Percentiles rank a stretch among this genome's conserved stretches.
These are phyloP conservation scores for Hymenoscyphus occultus DNA, from an alignment of 2,329 filamentous ascomycete species.

Conservation along the genomic window DNA sequence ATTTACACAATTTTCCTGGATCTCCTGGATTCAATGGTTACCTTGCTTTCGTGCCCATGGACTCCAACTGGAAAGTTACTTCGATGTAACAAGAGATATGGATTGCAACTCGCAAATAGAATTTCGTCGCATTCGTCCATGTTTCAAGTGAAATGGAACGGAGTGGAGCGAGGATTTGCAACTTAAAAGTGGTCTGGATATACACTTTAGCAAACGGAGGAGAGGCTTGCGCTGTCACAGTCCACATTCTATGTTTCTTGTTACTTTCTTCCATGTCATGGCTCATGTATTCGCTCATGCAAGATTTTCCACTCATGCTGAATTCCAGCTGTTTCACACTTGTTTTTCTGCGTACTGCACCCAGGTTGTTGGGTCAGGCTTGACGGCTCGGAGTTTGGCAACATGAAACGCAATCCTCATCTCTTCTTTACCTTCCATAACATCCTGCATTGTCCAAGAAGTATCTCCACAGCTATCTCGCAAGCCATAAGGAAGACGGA, in stretches of 20 bases:
- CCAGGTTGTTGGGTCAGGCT: not conserved
- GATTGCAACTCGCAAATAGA: not conserved
- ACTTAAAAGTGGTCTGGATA: not conserved
- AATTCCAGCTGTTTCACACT: not conserved
- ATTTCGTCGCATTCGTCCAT: not conserved
- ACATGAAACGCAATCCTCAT: conserved; percentile 1
- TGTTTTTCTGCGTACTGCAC: not conserved
- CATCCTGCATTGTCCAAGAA: not conserved
- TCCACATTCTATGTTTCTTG: not conserved
- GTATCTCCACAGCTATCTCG: not conserved
- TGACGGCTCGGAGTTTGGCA: not conserved
- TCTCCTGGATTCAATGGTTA: not conserved
- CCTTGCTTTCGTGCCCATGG: not conserved
- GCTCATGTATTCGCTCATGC: not conserved
- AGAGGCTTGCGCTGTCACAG: not conserved
- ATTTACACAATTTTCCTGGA: not conserved
- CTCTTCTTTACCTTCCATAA: not conserved
- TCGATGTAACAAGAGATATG: not conserved
- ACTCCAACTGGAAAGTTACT: not conserved
- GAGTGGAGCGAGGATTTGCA: not conserved
- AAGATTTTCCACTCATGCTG: not conserved
- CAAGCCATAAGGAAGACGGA: not conserved
- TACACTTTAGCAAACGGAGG: not conserved
- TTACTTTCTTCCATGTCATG: not conserved
- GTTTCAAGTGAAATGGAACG: conserved; percentile 2